Base-by-base conservation (phyloP, 805 yeast genomes). In the Candida stauntonica region DNA sequence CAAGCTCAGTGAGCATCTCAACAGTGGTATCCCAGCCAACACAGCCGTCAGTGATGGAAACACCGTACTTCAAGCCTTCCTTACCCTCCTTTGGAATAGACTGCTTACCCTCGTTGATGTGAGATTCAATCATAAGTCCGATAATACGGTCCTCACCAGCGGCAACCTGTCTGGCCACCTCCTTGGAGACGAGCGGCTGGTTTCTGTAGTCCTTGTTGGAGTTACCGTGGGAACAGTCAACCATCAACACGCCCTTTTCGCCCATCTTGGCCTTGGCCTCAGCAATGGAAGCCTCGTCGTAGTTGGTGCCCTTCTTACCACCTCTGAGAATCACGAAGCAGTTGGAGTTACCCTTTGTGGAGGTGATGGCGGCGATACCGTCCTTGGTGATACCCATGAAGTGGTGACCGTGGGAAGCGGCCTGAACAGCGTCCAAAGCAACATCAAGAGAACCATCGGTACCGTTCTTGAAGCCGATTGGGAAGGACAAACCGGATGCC, bases 211-310 rank as follows among this genome's bases (percentile, higher is more conserved):
- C 93, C 68, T 93, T 93, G 65, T 74, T 79, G 27, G 97, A 88
- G 73, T 93, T 93, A 55, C 96, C 99, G 66, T 93, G 99, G 33
- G 97, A 89, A 68, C 96, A 93, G 68, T 93, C 99, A 46, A 93
- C 84, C 99, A 93, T 93, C 54, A 87, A 63, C 36, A 66, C 70
- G 39, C 73, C 70, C 29, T 57, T 61, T 14, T 52, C 57, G 54
- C 67, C 64, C 52, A 86, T 75, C 60, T 76, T 75, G 23, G 62
- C 69, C 68, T 87, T 82, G 47, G 94, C 93, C 28, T 72, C 81
- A 29, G 73, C 69, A 29, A 93, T 86, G n/a, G 84, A 75, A 41
- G 68, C 75, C 48, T 77, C 83, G 61, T 88, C 97, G 70, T 78
- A 93, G 69, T 93, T 93, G 38, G 99, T 87, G 46, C 95, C 93